These are phyloP conservation scores for Plantago lanceolata DNA, from an alignment of 305 asterid genomes.

Conservation along the genomic window DNA sequence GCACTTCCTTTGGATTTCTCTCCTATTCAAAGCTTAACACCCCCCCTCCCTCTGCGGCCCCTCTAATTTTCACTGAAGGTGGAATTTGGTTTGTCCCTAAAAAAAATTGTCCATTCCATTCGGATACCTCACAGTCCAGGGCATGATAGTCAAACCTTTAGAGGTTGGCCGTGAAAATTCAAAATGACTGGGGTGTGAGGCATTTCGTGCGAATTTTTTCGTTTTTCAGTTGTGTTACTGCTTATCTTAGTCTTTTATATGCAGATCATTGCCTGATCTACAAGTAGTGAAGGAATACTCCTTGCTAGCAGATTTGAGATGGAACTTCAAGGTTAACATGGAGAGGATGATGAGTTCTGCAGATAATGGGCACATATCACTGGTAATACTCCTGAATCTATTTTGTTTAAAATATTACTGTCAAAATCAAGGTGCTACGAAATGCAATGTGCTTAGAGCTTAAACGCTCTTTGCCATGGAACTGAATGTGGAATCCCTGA, in stretches of 20 bases:
- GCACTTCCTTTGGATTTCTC: slow-evolving; percentile 23
- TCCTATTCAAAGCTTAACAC: slow-evolving; percentile 15
- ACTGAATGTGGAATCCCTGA: neutral
- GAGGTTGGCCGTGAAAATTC: too few relatives aligned
- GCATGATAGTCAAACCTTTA: too few relatives aligned
- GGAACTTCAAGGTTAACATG: slow-evolving; percentile 79
- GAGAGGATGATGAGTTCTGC: slow-evolving; percentile 61
- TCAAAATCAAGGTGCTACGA: slow-evolving; percentile 5
- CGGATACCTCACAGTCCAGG: too few relatives aligned
- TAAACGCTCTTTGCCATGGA: neutral
- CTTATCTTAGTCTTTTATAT: slow-evolving; percentile 17
- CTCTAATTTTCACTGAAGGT: too few relatives aligned
- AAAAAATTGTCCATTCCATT: too few relatives aligned
- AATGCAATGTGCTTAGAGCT: slow-evolving; percentile 7
- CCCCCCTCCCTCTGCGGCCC: too few relatives aligned
- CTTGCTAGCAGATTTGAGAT: slow-evolving; percentile 58
- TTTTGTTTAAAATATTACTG: slow-evolving; percentile 18
- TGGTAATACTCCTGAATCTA: slow-evolving; percentile 14
- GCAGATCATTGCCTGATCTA: slow-evolving; percentile 87
- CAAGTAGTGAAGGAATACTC: slow-evolving; percentile 65
- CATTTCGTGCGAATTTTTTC: too few relatives aligned
- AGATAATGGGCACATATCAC: slow-evolving; percentile 64
- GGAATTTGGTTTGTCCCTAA: too few relatives aligned
- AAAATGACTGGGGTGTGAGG: too few relatives aligned
- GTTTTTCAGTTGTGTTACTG: too few relatives aligned